Evolutionary conservation across 2,329 filamentous ascomycete genomes (phyloP), one percentile per base, ranked within the genome.

Genomic region (Neofusicoccum ribis): DNA sequence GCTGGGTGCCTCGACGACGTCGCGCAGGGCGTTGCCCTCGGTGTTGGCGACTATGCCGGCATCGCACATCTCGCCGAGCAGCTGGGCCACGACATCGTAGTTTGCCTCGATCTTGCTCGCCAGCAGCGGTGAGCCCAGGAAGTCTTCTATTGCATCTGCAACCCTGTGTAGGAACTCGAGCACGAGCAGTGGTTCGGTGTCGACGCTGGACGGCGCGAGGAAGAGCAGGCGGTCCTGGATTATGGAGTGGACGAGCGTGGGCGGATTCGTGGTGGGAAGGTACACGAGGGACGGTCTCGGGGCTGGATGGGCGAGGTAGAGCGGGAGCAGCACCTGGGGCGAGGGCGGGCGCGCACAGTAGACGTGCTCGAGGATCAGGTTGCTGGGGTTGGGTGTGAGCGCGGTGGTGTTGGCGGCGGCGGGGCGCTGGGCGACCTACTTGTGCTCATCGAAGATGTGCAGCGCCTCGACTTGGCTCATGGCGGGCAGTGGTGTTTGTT

Each of bases 21-120:
- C 95, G 72, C 92, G 86, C 72, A 99, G 80, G 20, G 93, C 92
- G 81, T 99, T 98, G 9, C 91, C 91, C 77, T 99, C 95, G 1
- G 94, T 97, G 65, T 92, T 96, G 73, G 86, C 91, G 41, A 97
- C 85, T n/a, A 89, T 86, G 15, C 95, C 95, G 46, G 89, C 92
- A 82, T 99, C 95, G 76, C 95, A 97, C 91, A 99, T 96, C 80
- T 99, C 95, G 67, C 89, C 92, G 66, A 98, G 84, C 31, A 99
- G 81, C 80, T 99, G 95, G 17, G 93, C 93, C 39, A 96, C 91
- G 34, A 98, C 89, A 86, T 98, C 92, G 79, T 98, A 98, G 78
- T 88, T 93, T 70, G 84, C 86, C 78, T 97, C 93, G 69, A 99
- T 90, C 81, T 95, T 97, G 74, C 86, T 86, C 20, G 93, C 89